Percentiles rank a stretch among this genome's conserved stretches.
Conservation (phyloP, 75 land plant genomes). For the Selaginella tamariscina region DNA sequence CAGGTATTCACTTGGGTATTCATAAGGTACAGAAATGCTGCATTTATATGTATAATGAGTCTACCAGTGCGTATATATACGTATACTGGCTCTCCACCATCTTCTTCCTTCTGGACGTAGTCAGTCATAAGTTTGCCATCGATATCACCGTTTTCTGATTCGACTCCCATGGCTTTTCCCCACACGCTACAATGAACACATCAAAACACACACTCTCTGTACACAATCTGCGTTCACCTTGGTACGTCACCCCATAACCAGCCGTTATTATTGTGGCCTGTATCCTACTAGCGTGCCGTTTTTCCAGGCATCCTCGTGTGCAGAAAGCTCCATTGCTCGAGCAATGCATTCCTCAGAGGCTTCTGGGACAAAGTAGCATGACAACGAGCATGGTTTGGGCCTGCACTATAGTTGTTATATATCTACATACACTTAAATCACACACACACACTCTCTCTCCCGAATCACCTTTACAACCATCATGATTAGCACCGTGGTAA, state of each 20-base stretch:
- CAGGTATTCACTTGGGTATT: slow-evolving; percentile 2
- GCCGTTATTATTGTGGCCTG: not conserved
- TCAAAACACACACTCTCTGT: too few relatives aligned
- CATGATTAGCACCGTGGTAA: not conserved
- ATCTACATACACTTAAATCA: not conserved
- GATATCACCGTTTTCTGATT: not conserved
- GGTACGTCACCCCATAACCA: not conserved
- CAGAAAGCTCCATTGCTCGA: not conserved
- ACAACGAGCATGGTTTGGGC: not conserved
- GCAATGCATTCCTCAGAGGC: not conserved
- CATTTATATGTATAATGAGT: not conserved
- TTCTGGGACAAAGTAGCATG: not conserved
- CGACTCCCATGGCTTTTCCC: slow-evolving; percentile 4
- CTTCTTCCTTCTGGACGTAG: not conserved
- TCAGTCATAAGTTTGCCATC: not conserved
- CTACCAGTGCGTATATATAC: not conserved
- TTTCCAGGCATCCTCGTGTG: not conserved
- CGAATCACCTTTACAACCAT: not conserved
- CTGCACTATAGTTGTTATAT: not conserved
- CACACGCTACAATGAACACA: not conserved
- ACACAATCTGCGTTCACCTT: not conserved
- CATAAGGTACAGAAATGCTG: not conserved
- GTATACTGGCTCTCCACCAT: slow-evolving; percentile 2
- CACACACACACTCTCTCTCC: not conserved
- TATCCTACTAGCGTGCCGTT: not conserved